Conservation (phyloP, 2,329 filamentous ascomycete species). For the Aciculosporium take region DNA sequence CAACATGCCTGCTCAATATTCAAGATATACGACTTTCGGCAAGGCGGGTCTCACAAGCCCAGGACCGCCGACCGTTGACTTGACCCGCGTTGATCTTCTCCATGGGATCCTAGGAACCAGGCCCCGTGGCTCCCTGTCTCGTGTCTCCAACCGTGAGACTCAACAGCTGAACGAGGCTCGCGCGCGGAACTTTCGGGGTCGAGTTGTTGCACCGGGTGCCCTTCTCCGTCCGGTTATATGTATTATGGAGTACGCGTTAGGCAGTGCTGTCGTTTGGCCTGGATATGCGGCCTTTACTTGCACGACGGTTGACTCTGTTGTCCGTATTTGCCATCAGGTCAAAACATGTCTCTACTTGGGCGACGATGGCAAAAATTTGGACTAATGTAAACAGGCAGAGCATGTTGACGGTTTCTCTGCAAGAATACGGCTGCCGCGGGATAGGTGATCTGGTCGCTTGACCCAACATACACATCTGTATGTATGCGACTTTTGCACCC, state of each 20-base stretch:
- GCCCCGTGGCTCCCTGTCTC: neutral
- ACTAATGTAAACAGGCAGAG: no score
- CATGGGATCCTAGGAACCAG: neutral
- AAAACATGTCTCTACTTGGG: neutral
- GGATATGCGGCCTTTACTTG: neutral
- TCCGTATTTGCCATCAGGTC: neutral
- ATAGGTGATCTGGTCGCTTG: neutral
- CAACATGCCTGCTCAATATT: no score
- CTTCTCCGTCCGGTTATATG: neutral
- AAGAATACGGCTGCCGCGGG: neutral
- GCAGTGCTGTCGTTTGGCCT: neutral
- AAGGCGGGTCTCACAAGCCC: no score
- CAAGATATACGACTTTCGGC: no score
- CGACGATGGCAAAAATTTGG: neutral
- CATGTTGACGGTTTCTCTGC: no score
- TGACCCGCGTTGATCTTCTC: neutral
- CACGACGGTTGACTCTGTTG: neutral
- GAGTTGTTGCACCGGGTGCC: neutral
- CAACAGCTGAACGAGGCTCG: neutral
- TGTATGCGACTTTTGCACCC: neutral
- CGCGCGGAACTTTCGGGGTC: neutral
- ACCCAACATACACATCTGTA: neutral
- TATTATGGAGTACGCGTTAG: neutral
- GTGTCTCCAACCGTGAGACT: constrained; percentile 1
- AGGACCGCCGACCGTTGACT: no score